These are phyloP conservation scores for Neurospora pannonica DNA, from an alignment of 495 filamentous ascomycete species.

Conservation along the genomic window DNA sequence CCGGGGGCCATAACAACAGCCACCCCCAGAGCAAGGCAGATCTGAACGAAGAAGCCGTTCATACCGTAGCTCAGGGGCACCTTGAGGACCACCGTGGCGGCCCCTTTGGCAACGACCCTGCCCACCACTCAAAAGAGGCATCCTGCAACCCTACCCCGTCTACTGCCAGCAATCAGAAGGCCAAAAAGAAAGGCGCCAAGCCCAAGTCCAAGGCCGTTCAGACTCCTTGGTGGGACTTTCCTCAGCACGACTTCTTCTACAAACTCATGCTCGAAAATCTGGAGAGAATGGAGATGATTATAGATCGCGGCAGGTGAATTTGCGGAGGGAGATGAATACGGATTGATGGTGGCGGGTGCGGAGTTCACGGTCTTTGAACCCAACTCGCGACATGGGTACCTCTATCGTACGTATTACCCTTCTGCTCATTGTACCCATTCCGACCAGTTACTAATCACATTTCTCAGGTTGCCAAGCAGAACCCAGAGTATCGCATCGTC, in stretches of 20 bases:
- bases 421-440: background rate
- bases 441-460: background rate
- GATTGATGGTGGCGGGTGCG: background rate
- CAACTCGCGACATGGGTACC: background rate
- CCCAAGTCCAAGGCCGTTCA: too few species aligned
- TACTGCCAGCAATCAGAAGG: too few species aligned
- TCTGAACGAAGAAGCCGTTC: too few species aligned
- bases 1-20: too few species aligned
- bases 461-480: background rate
- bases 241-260: background rate
- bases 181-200: too few species aligned
- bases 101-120: too few species aligned
- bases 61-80: too few species aligned
- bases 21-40: too few species aligned
- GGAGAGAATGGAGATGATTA: background rate
- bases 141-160: too few species aligned
- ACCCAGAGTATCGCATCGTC: background rate
- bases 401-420: background rate
- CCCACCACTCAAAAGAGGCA: too few species aligned
- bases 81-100: too few species aligned
- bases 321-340: background rate
- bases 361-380: background rate
- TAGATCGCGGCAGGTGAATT: background rate
- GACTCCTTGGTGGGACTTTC: background rate
- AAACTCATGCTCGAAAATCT: background rate